phyloP scores from a whole-genome alignment of 2,329 filamentous ascomycete genomes.

The Botryotinia convoluta region DNA sequence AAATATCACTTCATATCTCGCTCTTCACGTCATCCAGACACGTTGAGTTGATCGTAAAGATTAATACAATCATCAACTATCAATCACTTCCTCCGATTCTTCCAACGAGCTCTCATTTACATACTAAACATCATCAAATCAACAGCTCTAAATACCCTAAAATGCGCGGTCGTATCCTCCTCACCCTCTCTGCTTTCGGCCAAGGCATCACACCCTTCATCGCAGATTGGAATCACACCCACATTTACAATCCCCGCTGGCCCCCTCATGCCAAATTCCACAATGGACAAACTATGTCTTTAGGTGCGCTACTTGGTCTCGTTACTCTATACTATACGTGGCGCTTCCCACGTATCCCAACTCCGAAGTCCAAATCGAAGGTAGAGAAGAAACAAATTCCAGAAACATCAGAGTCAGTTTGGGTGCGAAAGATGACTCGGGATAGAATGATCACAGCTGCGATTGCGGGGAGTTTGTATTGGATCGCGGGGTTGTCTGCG shows the following conservation, averaged over 20 bases:
- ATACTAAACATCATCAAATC: background rate
- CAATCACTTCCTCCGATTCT: background rate
- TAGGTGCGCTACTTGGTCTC: constrained; percentile 43
- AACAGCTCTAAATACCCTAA: background rate
- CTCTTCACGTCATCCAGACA: background rate
- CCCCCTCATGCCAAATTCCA: constrained; percentile 51
- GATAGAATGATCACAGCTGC: constrained; percentile 38
- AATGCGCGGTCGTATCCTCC: constrained; percentile 27
- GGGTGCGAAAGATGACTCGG: constrained; percentile 10
- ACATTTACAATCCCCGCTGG: constrained; percentile 49
- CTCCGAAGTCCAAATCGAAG: background rate
- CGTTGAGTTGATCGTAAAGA: background rate
- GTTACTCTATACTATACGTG: constrained; percentile 42
- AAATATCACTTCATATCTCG: background rate
- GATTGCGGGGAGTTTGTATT: constrained; percentile 45
- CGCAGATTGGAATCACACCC: constrained; percentile 44
- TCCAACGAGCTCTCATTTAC: background rate
- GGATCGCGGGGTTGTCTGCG: constrained; percentile 44
- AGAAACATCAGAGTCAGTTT: background rate
- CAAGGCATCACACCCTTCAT: constrained; percentile 31
- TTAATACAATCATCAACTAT: background rate
- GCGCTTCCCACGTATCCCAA: constrained; percentile 21
- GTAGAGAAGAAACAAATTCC: background rate
- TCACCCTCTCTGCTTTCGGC: constrained; percentile 29
- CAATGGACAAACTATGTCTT: constrained; percentile 52